Evolutionary conservation across 2,329 filamentous ascomycete genomes (phyloP).

Genomic region (Zymoseptoria ardabiliae): DNA sequence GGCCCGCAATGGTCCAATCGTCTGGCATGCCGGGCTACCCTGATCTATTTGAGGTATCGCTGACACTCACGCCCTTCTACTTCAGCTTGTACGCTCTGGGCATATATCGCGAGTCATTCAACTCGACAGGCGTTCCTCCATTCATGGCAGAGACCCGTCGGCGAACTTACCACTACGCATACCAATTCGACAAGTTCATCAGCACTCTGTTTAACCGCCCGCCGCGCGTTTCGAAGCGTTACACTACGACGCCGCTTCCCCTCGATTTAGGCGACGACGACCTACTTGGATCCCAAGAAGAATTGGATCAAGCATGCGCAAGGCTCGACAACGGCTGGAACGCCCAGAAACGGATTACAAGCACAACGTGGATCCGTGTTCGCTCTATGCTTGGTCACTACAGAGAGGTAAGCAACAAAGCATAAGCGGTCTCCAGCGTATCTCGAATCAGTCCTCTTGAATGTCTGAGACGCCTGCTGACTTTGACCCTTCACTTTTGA

Average conservation of each 20-base stretch:
- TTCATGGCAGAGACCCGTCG: slow-evolving; percentile 17
- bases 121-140: slow-evolving; percentile 9
- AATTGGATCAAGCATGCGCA: slow-evolving; percentile 3
- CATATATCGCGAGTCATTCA: slow-evolving; percentile 15
- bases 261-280: slow-evolving; percentile 6
- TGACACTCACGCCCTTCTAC: too few relatives aligned
- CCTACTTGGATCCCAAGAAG: neutral
- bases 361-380: slow-evolving; percentile 7
- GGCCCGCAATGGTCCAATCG: too few relatives aligned
- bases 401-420: neutral
- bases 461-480: neutral
- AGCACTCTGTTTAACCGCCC: slow-evolving; percentile 15
- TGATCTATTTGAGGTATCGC: too few relatives aligned
- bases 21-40: too few relatives aligned
- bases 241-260: slow-evolving; percentile 5
- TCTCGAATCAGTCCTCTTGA: too few relatives aligned
- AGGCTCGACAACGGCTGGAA: slow-evolving; percentile 12
- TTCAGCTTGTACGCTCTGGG: slow-evolving; percentile 52
- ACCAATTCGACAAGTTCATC: slow-evolving; percentile 17
- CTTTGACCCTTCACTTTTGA: neutral
- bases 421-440: too few relatives aligned
- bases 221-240: slow-evolving; percentile 8
- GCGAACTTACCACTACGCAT: slow-evolving; percentile 7
- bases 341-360: slow-evolving; percentile 1
- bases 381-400: neutral